A percentile compares a stretch with the other conserved stretches of the same genome.
Evolutionary conservation across 805 yeast genomes (phyloP).

Genomic region (Teunomyces atbi): DNA sequence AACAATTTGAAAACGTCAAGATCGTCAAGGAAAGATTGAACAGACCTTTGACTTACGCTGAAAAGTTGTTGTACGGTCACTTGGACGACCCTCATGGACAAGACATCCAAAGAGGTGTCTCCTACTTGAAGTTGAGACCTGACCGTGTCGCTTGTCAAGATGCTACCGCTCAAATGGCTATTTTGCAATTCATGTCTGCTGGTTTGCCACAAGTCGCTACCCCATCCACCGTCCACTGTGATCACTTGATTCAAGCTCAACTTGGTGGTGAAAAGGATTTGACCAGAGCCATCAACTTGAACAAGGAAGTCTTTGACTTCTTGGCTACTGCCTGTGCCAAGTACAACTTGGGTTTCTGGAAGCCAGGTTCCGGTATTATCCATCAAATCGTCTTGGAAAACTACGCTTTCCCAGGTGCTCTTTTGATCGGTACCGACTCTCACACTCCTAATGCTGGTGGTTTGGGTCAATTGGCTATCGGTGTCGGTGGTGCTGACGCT

Average conservation of each 20-base stretch:
- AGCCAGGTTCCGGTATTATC: constrained; percentile 97
- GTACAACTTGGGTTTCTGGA: constrained; percentile 98
- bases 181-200: constrained; percentile 94
- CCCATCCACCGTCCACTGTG: constrained; percentile 97
- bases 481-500: constrained; percentile 99
- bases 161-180: constrained; percentile 98
- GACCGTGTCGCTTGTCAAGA: constrained; percentile 99
- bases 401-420: constrained; percentile 96
- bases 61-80: constrained; percentile 92
- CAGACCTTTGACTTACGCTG: constrained; percentile 93
- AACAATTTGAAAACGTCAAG: constrained; percentile 82
- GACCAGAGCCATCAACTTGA: constrained; percentile 79
- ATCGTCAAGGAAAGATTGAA: constrained; percentile 78
- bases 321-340: constrained; percentile 86
- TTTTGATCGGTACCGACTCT: constrained; percentile 95
- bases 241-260: constrained; percentile 95
- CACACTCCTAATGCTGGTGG: constrained; percentile 99
- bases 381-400: constrained; percentile 96
- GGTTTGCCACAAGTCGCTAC: constrained; percentile 89
- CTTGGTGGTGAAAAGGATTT: constrained; percentile 85
- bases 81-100: constrained; percentile 89
- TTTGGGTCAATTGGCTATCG: constrained; percentile 94
- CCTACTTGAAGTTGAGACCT: constrained; percentile 91
- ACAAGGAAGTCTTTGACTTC: constrained; percentile 94
- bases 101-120: constrained; percentile 80